Conservation (phyloP, 768 basidiomycete genomes). For the Solioccasus polychromus region DNA sequence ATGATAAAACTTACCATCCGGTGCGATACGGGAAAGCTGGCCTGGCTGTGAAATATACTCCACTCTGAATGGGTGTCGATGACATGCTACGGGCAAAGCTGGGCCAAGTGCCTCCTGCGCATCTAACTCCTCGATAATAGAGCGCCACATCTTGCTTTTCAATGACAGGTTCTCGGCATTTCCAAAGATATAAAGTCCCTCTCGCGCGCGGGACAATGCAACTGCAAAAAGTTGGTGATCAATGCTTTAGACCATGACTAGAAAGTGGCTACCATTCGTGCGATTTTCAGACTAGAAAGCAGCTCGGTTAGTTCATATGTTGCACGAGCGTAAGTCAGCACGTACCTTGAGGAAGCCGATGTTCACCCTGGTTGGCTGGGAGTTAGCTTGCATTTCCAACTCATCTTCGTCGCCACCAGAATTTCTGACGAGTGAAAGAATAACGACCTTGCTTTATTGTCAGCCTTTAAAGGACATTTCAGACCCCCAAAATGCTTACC, state of each 20-base stretch:
- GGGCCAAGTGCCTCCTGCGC: constrained; percentile 44
- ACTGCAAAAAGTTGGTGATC: no score
- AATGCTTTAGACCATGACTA: no score
- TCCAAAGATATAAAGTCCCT: constrained; percentile 73
- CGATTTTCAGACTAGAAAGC: constrained; percentile 57
- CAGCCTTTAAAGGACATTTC: neutral
- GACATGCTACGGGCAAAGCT: constrained; percentile 56
- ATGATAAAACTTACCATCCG: constrained; percentile 44
- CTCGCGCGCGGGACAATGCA: constrained; percentile 71
- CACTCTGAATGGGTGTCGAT: constrained; percentile 46
- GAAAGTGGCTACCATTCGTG: constrained; percentile 50
- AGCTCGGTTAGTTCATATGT: neutral
- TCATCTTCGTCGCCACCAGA: constrained; percentile 47
- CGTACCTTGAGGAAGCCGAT: constrained; percentile 76
- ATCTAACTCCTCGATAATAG: constrained; percentile 57
- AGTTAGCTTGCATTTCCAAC: constrained; percentile 14
- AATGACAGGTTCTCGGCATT: constrained; percentile 54
- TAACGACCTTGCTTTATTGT: constrained; percentile 59
- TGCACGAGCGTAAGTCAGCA: neutral
- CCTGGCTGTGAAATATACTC: constrained; percentile 49
- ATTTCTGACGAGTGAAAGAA: constrained; percentile 74
- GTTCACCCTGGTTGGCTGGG: constrained; percentile 25
- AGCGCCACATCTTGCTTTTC: constrained; percentile 55
- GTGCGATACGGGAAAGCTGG: constrained; percentile 47
- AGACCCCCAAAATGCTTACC: constrained; percentile 26